Base-by-base conservation (phyloP, 106 monocot species). In the Acorus calamus region DNA sequence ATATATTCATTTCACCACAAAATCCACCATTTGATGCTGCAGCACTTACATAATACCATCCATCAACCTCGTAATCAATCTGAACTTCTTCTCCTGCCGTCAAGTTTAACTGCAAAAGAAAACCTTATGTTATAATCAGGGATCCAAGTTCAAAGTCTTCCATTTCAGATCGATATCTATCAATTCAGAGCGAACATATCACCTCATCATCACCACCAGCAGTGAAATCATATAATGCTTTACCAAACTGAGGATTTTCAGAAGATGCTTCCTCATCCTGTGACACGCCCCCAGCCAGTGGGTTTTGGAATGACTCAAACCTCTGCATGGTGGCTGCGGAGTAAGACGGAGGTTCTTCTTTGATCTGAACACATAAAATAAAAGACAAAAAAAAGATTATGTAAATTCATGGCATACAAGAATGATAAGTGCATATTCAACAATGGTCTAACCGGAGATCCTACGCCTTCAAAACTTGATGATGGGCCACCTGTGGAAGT, bases 171-270 rank as follows among this genome's bases (percentile, higher is more conserved):
- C 0, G 28, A 28, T 28, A 28, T 28, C 28, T 28, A 28, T 28
- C 28, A 28, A 28, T 28, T 28, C 28, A 28, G 28, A 28, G 28
- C 0, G 28, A 28, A 28, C 1, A 1, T 28, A 28, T 44, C 71
- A 96, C 96, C 91, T 96, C 96, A 75, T 96, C 96, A 72, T 96
- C 96, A 43, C 96, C 96, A 49, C 96, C 96, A 46, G 96, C 96
- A 62, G 84, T 85, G 80, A 96, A 96, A 65, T 96, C 96, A 71
- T 90, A 96, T 47, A 96, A 58, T 14, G 96, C 96, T 72, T 87
- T 91, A 7, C 96, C 96, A 73, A 69, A 80, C 70, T 83, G 90
- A 4, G 80, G 82, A 67, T 81, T 84, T 3, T 78, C 79, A 44
- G 82, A 78, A 68, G 65, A 46, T 44, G 71, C 49, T 11, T 69